These are phyloP conservation scores for Amoebophrya sp. DNA, from an alignment of 169 alveolate species.

Conservation along the genomic window DNA sequence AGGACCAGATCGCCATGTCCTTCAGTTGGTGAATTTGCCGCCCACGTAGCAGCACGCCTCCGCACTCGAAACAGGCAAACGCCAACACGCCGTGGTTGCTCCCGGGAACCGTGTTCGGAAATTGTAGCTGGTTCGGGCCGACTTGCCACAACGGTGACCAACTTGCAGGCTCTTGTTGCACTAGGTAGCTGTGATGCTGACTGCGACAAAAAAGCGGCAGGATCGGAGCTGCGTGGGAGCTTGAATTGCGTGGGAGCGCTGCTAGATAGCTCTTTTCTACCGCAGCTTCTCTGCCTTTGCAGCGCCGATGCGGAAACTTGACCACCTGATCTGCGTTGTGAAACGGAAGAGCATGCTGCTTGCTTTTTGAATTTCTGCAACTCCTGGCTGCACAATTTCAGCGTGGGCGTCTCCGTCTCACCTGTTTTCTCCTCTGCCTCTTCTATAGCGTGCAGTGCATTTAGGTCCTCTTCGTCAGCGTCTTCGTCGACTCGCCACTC, in stretches of 20 bases:
- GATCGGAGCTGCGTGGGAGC: neutral
- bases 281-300: neutral
- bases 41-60: conserved; percentile 5
- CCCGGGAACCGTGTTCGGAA: conserved; percentile 3
- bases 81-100: neutral
- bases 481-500: neutral
- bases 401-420: neutral
- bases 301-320: neutral
- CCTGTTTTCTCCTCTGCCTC: neutral
- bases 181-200: neutral
- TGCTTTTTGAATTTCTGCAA: neutral
- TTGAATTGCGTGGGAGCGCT: neutral
- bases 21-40: neutral
- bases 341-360: neutral
- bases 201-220: neutral
- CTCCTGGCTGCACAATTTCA: neutral
- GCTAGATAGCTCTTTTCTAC: neutral
- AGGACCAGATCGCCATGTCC: conserved; percentile 1
- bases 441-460: neutral
- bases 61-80: neutral
- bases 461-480: neutral
- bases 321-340: neutral
- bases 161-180: neutral
- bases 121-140: conserved; percentile 1
- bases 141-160: neutral